phyloP scores from a whole-genome alignment of 768 basidiomycete genomes.

The Leccinellum albellum region DNA sequence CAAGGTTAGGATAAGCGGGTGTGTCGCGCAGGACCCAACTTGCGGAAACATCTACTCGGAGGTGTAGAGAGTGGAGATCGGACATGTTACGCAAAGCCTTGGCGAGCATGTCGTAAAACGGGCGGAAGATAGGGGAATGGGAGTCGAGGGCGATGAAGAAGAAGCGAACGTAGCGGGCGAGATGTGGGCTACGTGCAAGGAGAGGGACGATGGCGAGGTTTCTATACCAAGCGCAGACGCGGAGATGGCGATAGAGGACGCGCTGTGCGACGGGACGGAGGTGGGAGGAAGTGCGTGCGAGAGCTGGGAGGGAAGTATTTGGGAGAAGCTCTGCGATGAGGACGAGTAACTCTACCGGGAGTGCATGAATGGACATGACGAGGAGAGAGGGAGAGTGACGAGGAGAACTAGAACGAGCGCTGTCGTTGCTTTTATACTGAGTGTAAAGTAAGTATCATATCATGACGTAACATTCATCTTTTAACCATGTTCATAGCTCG shows the following conservation, averaged over 20 bases:
- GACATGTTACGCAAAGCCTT: constrained; percentile 59
- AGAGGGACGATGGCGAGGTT: constrained; percentile 50
- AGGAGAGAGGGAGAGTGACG: neutral
- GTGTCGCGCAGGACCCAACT: constrained; percentile 51
- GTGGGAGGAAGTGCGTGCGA: constrained; percentile 42
- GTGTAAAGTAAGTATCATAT: too few species aligned
- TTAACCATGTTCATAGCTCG: constrained; percentile 1
- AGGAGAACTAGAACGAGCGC: neutral
- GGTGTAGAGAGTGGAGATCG: constrained; percentile 49
- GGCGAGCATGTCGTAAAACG: constrained; percentile 49
- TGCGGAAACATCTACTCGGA: constrained; percentile 44
- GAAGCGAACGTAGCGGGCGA: constrained; percentile 60
- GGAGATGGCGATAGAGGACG: constrained; percentile 59
- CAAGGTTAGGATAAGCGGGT: constrained; percentile 44
- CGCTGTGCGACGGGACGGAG: constrained; percentile 53
- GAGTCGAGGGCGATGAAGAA: constrained; percentile 54
- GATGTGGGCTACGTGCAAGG: constrained; percentile 51
- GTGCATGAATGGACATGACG: constrained; percentile 40
- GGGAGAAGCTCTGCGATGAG: constrained; percentile 40
- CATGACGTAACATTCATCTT: constrained; percentile 15
- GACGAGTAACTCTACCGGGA: constrained; percentile 66
- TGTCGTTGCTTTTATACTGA: constrained; percentile 2
- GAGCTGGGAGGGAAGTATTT: constrained; percentile 40
- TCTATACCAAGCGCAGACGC: constrained; percentile 39
- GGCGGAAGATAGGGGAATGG: constrained; percentile 35